Base-by-base conservation (phyloP, 2,329 filamentous ascomycete genomes). In the Lasiodiplodia theobromae region DNA sequence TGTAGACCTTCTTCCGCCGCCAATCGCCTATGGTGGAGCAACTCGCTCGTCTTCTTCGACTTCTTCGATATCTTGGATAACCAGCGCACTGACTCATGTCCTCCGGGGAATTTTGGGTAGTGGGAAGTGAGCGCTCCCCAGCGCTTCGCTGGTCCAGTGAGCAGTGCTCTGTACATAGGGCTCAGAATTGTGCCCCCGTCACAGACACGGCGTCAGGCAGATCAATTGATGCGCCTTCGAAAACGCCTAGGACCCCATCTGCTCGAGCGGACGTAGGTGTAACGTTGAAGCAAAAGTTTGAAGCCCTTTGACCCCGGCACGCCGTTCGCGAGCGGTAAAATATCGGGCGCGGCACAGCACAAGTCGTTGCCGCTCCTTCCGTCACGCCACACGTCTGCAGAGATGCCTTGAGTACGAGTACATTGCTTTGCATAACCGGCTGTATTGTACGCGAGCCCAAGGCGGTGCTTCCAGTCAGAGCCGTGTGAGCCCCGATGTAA, bases 381-480 rank as follows among this genome's bases (percentile, higher is more conserved):
- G 82, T 81, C 12, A 81, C 81, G 65, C 83, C 28, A 28, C 28
- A 28, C 28, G 28, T 5, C 28, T 28, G 28, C 28, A 28, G 25
- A 28, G 28, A 28, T 28, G 5, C 28, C 28, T 28, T 28, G 28
- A 28, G 28, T 28, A 6, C 28, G 28, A 28, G 28, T 28, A 28
- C 28, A 28, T 28, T 28, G 28, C 28, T 28, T 28, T 28, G 28
- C 28, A 28, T 28, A 7, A 28, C 28, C 5, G 28, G 28, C 25
- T 28, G 5, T 28, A 28, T 28, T 28, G 28, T 28, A 28, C 28
- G 28, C 28, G 28, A 28, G 28, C 28, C 4, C 28, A 28, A 28
- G 28, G 28, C 28, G 28, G 28, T 28, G 28, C 28, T 28, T 28
- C 28, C 28, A 6, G 5, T 28, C 28, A 28, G 28, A 28, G 25